Base-by-base conservation (phyloP, 805 yeast species). In the Huiozyma sinensis region DNA sequence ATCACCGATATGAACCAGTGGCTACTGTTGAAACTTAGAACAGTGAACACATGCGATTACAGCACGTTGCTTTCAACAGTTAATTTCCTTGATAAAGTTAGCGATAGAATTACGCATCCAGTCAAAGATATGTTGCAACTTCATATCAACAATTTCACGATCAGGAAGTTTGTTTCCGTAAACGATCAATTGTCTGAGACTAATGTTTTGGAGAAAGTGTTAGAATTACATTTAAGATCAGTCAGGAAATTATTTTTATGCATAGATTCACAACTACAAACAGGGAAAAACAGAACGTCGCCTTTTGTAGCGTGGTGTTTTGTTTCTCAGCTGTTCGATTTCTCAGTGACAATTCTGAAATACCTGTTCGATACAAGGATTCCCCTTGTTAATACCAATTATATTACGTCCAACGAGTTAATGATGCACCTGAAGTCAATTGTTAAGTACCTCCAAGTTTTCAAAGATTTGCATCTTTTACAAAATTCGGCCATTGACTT, bases 211-310 rank as follows among this genome's bases (percentile, higher is more conserved):
- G 42, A 38, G 37, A 17, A 17, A 17, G 24, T 17, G 24, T 17
- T 17, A 17, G 24, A 17, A 17, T 17, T 17, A 17, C 24, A 17
- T 17, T 37, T 44, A 13, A 6, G 32, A 28, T 32, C 33, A 27
- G 7, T 47, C 30, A 39, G 43, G 6, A 39, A 32, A 6, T 33
- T 43, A 13, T 28, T 44, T 11, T 29, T 11, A 6, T 28, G 39
- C 12, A 12, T 44, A 6, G 50, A 47, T 40, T 44, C 45, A 12
- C 43, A 42, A 33, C 40, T 47, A 11, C 40, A 42, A 38, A 43
- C 35, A 33, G 33, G 44, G 34, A 12, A 42, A 39, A 36, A 47
- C n/a, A 28, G 44, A 28, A 30, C 44, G 28, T 44, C 50, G 5
- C 47, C 50, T 5, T 40, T 44, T 7, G 39, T 44, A 7, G 29